Evolutionary conservation across 208 protist species (phyloP).

Genomic region (Crithidia fasciculata): DNA sequence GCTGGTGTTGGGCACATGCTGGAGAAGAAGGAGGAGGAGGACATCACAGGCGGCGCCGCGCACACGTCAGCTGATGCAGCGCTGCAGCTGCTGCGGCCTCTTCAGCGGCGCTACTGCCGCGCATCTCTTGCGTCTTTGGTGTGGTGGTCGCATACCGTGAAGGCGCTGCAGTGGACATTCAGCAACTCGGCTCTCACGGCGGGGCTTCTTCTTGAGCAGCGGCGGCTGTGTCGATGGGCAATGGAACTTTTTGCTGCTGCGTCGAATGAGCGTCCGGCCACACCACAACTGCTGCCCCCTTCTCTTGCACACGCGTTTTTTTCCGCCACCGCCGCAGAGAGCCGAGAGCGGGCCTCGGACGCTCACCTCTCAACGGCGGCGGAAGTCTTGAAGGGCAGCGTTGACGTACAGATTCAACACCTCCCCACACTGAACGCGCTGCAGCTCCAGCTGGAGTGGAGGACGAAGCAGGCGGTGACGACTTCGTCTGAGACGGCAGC

Average conservation of each 20-base stretch:
- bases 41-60: not conserved
- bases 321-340: no score
- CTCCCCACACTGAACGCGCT: not conserved
- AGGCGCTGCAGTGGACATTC: not conserved
- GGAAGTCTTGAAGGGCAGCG: constrained; percentile 6
- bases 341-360: no score
- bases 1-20: constrained; percentile 8
- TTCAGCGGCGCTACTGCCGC: constrained; percentile 9
- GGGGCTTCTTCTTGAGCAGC: not conserved
- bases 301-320: no score
- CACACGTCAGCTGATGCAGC: not conserved
- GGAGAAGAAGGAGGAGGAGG: not conserved
- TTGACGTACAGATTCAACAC: constrained; percentile 30
- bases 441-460: constrained; percentile 27
- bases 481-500: not conserved
- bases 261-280: not conserved
- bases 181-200: not conserved
- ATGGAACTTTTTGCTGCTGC: not conserved
- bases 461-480: not conserved
- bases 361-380: no score
- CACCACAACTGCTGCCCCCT: no score
- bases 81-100: not conserved
- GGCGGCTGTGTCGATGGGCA: not conserved
- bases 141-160: constrained; percentile 11
- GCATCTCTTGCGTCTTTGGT: constrained; percentile 12